Evolutionary conservation across 768 basidiomycete species (phyloP), one percentile per base, ranked within the genome.

Genomic region (Mycena crocata): DNA sequence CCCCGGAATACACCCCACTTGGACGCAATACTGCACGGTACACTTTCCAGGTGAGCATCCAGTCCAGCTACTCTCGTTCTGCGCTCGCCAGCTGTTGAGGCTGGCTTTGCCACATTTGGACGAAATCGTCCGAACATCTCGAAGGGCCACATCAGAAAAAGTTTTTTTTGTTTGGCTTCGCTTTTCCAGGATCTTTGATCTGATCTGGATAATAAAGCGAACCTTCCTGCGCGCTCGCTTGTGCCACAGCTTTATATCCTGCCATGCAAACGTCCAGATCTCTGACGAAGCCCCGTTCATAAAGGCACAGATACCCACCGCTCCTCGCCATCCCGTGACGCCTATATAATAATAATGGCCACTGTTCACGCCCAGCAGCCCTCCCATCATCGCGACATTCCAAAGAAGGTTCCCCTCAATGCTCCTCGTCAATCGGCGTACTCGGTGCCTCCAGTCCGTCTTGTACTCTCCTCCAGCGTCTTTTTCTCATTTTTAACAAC

Each of bases 381-480:
- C 9, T 48, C 46, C 34, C 64, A 58, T 42, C 57, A 72, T 69
- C 64, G 63, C 42, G 46, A 57, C 54, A 35, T 64, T 35, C 59
- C 62, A 15, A 70, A 67, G 65, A 70, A 70, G 62, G 67, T 64
- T n/a, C 57, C 57, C 32, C 60, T 61, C 52, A 60, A 66, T 24
- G 58, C 59, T 28, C 52, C 68, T 26, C 54, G 63, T 3, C 63
- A 57, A 34, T 55, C 68, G 17, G 28, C 68, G 3, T 70, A 70
- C 19, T 46, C 68, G 15, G 67, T 69, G 5, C 72, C 73, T 62
- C 60, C 72, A 56, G 73, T 74, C 30, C 49, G 68, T 70, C 5
- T 23, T 31, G 24, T 34, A 26, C 13, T 21, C 67, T 63, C 15
- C 26, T 12, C 45, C 42, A 3, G 15, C 61, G 10, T 21, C 57